Evolutionary conservation across 306 rosid genomes (phyloP), one percentile per base, ranked within the genome.

Genomic region (Hippophae rhamnoides): DNA sequence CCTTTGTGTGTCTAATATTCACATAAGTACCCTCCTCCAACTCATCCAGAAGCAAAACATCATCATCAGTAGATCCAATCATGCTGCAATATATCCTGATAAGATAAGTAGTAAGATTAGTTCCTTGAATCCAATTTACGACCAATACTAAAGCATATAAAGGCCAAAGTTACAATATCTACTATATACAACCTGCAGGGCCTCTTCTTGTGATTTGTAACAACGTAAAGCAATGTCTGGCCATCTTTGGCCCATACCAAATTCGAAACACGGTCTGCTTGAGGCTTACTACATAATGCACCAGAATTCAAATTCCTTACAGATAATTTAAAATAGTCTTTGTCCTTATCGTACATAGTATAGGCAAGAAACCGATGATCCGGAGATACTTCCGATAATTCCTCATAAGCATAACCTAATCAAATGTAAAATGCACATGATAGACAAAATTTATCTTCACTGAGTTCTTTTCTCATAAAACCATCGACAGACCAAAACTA

Each of bases 291-390:
- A 78, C 95, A 88, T 62, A 88, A 67, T 0, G 96, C 82, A 78
- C 99, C 94, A 13, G 94, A 93, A 76, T 74, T 88, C 81, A 88
- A 86, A 76, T 93, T 93, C 75, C 96, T 88, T 59, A 88, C 90
- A 56, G 86, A 88, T 63, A 85, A 69, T 76, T 64, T 88, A 71
- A 81, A 88, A 72, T 66, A 80, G 84, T 80, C 94, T 47, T 65
- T 80, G 59, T 86, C 97, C 78, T 84, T 88, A 73, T 93, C 97
- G 70, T 93, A 93, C 94, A 86, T 84, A 45, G 95, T 86, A 66
- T 88, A 93, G 0, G 97, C 99, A 67, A 93, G 74, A 79, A 86
- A 88, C 64, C 74, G 84, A 65, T 86, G 99, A 70, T 93, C 86
- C 0, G 90, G 94, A 0, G 97, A 93, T 49, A 93, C 74, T 69